A percentile compares a stretch with the other conserved stretches of the same genome.
Conservation (phyloP, 345 rosid species). For the Salix udensis region DNA sequence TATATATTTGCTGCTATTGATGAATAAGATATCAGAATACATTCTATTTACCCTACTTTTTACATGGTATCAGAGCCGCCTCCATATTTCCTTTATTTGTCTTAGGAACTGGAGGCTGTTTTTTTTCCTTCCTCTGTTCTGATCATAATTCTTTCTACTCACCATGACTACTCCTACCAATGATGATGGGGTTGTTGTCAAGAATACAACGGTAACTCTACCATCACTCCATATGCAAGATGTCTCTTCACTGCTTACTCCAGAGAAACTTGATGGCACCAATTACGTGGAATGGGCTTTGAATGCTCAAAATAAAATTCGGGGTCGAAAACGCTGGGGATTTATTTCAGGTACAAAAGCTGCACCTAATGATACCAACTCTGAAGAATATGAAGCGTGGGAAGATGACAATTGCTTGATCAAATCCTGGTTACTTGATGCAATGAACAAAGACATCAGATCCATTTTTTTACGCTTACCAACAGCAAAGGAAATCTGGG, state of each 20-base stretch:
- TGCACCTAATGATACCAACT: background rate
- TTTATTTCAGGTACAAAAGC: background rate
- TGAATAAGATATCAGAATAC: too few species aligned
- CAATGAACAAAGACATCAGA: background rate
- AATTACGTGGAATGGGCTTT: background rate
- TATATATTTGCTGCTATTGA: background rate
- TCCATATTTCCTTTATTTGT: background rate
- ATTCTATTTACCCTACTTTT: background rate
- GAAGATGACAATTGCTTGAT: background rate
- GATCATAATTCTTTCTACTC: background rate
- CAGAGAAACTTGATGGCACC: background rate
- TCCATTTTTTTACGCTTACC: background rate
- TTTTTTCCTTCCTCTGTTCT: too few species aligned
- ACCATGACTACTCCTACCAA: background rate
- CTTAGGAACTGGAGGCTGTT: background rate
- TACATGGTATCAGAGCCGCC: background rate
- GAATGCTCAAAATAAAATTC: background rate
- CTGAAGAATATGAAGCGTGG: background rate
- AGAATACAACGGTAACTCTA: background rate
- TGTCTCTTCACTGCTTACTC: background rate
- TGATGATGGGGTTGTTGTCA: background rate
- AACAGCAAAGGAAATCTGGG: background rate
- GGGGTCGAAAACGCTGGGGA: background rate
- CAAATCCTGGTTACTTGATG: background rate
- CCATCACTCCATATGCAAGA: background rate